These are phyloP conservation scores for Camellia lanceoleosa DNA, from an alignment of 148 eudicot species.

Conservation along the genomic window DNA sequence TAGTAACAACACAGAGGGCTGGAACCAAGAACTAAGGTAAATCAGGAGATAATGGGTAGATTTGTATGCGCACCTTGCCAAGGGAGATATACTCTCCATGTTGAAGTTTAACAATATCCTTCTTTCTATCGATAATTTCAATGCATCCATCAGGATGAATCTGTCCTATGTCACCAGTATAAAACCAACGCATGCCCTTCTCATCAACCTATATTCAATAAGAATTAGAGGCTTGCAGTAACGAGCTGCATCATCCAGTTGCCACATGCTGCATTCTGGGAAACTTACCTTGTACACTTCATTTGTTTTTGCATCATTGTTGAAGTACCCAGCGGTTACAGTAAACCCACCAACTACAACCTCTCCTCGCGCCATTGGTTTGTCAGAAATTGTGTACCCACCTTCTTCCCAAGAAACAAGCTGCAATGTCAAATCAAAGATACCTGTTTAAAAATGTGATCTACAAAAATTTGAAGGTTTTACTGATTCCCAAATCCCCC, in stretches of 20 bases:
- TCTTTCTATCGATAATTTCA: conserved; percentile 92
- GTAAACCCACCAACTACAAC: conserved; percentile 85
- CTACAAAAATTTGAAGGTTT: not conserved
- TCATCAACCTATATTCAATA: conserved; percentile 67
- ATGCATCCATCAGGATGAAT: conserved; percentile 97
- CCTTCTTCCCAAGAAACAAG: conserved; percentile 99
- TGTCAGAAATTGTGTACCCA: conserved; percentile 71
- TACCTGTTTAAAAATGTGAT: not conserved
- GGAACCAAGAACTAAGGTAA: not conserved
- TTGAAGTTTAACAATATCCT: conserved; percentile 97
- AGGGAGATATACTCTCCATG: conserved; percentile 97
- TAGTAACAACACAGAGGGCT: too few relatives aligned
- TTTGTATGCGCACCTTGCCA: conserved; percentile 61
- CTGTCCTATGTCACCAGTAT: conserved; percentile 90
- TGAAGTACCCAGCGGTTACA: conserved; percentile 82
- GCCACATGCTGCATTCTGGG: not conserved
- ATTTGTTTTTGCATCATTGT: conserved; percentile 70
- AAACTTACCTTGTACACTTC: conserved; percentile 77
- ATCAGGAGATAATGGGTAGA: not conserved
- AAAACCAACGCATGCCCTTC: conserved; percentile 87
- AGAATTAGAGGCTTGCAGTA: not conserved
- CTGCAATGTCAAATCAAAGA: conserved; percentile 43
- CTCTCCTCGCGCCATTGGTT: conserved; percentile 97
- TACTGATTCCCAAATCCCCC: too few relatives aligned
- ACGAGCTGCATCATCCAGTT: not conserved